A percentile compares a stretch with the other conserved stretches of the same genome.
phyloP scores from a whole-genome alignment of 176 grass and related monocot species.

The Rhipidocladum racemiflorum region DNA sequence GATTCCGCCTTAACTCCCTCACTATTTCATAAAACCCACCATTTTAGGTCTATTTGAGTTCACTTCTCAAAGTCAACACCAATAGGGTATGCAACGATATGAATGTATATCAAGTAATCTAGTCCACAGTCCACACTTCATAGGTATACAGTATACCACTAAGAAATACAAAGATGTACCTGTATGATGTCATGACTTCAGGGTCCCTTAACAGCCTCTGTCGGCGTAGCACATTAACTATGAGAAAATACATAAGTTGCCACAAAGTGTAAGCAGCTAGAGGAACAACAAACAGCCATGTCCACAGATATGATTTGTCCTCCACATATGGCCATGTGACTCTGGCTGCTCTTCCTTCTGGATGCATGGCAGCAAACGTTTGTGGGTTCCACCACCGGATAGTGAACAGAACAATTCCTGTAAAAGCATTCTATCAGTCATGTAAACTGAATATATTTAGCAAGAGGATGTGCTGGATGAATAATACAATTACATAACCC shows the following conservation, averaged over 20 bases:
- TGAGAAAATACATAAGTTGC: constrained; percentile 87
- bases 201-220: constrained; percentile 84
- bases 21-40: background rate
- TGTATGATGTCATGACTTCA: constrained; percentile 99
- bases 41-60: background rate
- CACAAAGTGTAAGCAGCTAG: constrained; percentile 91
- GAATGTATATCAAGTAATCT: constrained; percentile 2
- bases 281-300: constrained; percentile 92
- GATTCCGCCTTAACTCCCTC: background rate
- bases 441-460: background rate
- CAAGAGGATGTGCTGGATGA: background rate
- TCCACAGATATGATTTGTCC: constrained; percentile 86
- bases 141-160: background rate
- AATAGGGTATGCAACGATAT: constrained; percentile 6
- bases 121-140: background rate
- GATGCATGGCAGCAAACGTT: constrained; percentile 98
- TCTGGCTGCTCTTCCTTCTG: constrained; percentile 78
- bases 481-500: constrained; percentile 5
- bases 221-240: constrained; percentile 84
- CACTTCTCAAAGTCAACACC: constrained; percentile 4
- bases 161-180: constrained; percentile 42
- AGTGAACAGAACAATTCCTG: constrained; percentile 98
- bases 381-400: constrained; percentile 96
- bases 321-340: constrained; percentile 91
- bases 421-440: constrained; percentile 2